These are phyloP conservation scores for Geranium incanum DNA, from an alignment of 441 rosid genomes.

Conservation along the genomic window DNA sequence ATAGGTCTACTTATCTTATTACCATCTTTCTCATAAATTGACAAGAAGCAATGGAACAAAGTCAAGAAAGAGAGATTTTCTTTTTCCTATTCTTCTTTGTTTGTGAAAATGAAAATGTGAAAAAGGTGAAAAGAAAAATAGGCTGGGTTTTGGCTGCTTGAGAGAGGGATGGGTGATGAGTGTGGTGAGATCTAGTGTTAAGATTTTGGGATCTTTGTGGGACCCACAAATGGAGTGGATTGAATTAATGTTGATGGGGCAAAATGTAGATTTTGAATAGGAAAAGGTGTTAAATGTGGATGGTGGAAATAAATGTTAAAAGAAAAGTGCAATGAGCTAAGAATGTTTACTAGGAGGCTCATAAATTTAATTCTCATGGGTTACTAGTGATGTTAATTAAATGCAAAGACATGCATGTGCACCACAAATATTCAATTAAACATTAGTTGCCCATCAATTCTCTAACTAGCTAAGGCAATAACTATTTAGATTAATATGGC, in stretches of 20 bases:
- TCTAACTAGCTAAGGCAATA: too few species aligned
- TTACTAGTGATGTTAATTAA: background rate
- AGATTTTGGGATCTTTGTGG: slow-evolving; percentile 4
- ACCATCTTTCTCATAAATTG: background rate
- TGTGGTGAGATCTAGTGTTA: background rate
- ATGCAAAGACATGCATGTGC: background rate
- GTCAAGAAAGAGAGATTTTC: background rate
- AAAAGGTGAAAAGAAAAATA: background rate
- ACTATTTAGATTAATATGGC: too few species aligned
- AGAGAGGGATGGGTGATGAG: background rate
- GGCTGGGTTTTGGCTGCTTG: background rate
- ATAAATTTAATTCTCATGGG: background rate
- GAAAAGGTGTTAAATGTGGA: background rate
- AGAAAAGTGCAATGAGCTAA: background rate
- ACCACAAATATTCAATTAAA: background rate
- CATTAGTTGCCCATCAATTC: too few species aligned
- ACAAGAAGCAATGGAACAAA: background rate
- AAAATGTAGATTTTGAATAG: background rate
- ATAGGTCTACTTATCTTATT: background rate
- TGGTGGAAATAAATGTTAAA: background rate
- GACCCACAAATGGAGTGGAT: background rate
- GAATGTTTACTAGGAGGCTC: background rate
- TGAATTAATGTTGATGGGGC: background rate
- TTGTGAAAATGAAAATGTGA: background rate
- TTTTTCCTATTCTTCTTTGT: background rate